Evolutionary conservation across 1,284 basidiomycete genomes (phyloP).

Genomic region (Naganishia cerealis): DNA sequence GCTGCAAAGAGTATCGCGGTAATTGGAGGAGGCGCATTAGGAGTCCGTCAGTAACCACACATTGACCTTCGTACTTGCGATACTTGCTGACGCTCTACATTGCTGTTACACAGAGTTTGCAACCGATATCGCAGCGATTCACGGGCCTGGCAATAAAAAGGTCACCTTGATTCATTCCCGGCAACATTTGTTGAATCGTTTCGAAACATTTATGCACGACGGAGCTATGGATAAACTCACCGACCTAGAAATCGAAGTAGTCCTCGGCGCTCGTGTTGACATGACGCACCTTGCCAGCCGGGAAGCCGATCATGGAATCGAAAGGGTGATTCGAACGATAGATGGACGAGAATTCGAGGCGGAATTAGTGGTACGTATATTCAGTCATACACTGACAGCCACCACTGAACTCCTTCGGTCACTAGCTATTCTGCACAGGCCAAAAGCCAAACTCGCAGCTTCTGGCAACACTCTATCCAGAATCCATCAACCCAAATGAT

Average conservation of each 20-base stretch:
- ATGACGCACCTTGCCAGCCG: conserved; percentile 46
- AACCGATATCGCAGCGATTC: conserved; percentile 55
- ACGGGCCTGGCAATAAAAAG: conserved; percentile 57
- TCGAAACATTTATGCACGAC: conserved; percentile 47
- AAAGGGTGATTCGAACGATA: conserved; percentile 58
- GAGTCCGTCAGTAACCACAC: conserved; percentile 52
- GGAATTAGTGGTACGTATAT: conserved; percentile 62
- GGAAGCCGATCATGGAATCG: conserved; percentile 43
- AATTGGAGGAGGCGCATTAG: conserved; percentile 57
- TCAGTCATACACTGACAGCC: conserved; percentile 44
- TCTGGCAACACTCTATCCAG: conserved; percentile 56
- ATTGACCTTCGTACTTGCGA: background rate
- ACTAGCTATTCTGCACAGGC: conserved; percentile 71
- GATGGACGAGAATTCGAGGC: conserved; percentile 64
- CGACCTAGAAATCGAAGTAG: conserved; percentile 52
- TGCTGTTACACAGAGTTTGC: conserved; percentile 51
- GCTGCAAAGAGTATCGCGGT: conserved; percentile 53
- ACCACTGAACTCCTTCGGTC: conserved; percentile 64
- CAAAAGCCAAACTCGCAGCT: conserved; percentile 67
- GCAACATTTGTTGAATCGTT: conserved; percentile 24
- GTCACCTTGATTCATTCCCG: conserved; percentile 58
- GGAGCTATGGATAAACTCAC: conserved; percentile 46
- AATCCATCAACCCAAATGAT: conserved; percentile 57
- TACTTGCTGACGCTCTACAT: background rate
- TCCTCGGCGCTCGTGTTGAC: conserved; percentile 52